Base-by-base conservation (phyloP, 2,329 filamentous ascomycete species). In the Zopfia rhizophila region DNA sequence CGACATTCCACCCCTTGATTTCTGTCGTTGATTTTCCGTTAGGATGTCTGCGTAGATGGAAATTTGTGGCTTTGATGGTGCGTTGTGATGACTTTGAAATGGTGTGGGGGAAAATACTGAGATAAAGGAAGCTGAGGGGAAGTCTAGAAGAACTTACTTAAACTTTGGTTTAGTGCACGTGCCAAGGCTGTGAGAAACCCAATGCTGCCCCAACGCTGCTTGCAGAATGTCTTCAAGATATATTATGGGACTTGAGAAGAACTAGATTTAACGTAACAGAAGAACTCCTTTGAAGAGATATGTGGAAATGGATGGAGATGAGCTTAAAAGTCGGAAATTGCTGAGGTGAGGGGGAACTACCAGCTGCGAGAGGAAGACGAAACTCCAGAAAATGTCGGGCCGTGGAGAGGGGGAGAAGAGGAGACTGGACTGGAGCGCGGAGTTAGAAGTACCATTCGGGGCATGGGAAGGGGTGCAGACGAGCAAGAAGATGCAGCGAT, bases 131-230 rank as follows among this genome's bases (percentile, higher is more conserved):
- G n/a, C 17, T 31, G 45, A 31, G 46, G 48, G 30, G 32, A 27
- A 21, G 23, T 33, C 24, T 30, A 31, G 29, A 25, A 30, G 38
- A 7, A 30, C 30, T 53, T 49, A 45, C 55, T 60, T 56, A 55
- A 60, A 60, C 57, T 58, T 58, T 25, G 28, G 51, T 48, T 46
- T 40, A 47, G 42, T 44, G 62, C 64, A 68, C 64, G 63, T 61
- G 62, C 63, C 62, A 58, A 48, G 48, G 30, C 45, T 29, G 48
- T 35, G 32, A 45, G 38, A 38, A 43, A 30, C 39, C 45, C 42
- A 49, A 54, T 57, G 44, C 43, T 33, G n/a, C 23, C 13, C 38
- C 24, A 30, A 38, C 14, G 16, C 17, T 8, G 22, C n/a, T 25
- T 27, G 16, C 33, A 31, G 12, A 45, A 17, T 35, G 35, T n/a